These are phyloP conservation scores for Termitomyces sp. DNA, from an alignment of 768 basidiomycete species.

Conservation along the genomic window DNA sequence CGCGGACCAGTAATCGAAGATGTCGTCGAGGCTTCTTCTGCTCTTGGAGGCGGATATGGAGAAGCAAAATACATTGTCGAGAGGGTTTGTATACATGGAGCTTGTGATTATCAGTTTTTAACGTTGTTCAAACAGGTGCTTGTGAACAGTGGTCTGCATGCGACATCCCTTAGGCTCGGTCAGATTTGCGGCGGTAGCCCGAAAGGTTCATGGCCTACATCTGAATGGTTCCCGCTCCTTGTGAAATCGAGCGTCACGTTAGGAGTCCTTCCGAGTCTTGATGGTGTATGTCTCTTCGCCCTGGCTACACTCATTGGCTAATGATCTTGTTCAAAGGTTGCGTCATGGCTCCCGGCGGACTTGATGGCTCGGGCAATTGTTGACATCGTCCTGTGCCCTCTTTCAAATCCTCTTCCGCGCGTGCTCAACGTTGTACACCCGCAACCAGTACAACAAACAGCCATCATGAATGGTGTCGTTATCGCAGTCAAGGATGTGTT, in stretches of 20 bases:
- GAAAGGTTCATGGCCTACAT: too few species aligned
- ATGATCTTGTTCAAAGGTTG: neutral
- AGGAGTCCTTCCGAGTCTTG: neutral
- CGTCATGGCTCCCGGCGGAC: neutral
- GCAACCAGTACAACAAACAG: neutral
- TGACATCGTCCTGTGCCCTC: neutral
- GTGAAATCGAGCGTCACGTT: neutral
- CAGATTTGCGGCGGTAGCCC: too few species aligned
- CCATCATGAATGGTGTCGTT: neutral
- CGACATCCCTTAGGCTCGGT: neutral
- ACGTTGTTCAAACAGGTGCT: neutral
- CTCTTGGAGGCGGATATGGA: neutral
- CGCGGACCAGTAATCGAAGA: neutral
- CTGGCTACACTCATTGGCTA: neutral
- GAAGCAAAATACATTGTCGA: conserved; percentile 3
- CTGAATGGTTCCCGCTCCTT: neutral
- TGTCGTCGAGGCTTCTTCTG: neutral
- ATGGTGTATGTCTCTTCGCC: neutral
- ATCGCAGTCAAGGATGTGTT: neutral
- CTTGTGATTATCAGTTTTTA: neutral
- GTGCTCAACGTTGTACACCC: conserved; percentile 1
- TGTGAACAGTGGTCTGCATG: neutral
- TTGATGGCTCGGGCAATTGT: neutral
- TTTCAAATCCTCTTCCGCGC: neutral
- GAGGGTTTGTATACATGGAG: neutral